These are phyloP conservation scores for Lolium rigidum DNA, from an alignment of 176 grass and related monocot genomes.

Conservation along the genomic window DNA sequence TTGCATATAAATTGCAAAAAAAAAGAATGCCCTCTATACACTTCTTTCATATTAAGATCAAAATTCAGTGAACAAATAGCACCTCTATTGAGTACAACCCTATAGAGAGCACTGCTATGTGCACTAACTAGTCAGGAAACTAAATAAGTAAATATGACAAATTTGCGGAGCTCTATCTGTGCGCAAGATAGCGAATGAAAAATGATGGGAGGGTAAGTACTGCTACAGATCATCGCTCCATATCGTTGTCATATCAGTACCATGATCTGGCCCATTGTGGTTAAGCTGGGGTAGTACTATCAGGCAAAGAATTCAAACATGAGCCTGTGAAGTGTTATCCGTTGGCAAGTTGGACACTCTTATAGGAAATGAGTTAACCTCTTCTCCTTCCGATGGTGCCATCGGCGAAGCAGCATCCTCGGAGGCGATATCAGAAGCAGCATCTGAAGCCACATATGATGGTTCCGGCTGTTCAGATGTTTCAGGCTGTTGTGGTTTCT, in stretches of 20 bases:
- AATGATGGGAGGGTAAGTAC: background rate
- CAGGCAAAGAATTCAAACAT: conserved; percentile 29
- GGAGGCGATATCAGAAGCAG: conserved; percentile 57
- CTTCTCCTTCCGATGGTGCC: conserved; percentile 63
- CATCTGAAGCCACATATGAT: conserved; percentile 51
- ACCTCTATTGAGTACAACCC: background rate
- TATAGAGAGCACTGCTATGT: background rate
- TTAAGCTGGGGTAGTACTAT: conserved; percentile 44
- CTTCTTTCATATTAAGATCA: background rate
- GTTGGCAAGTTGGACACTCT: conserved; percentile 44
- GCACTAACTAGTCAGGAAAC: background rate
- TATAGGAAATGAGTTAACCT: conserved; percentile 49
- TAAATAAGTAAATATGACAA: background rate
- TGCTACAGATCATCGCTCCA: background rate
- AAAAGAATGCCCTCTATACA: background rate
- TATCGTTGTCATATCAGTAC: background rate
- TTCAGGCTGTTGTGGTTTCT: conserved; percentile 62
- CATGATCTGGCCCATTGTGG: conserved; percentile 40
- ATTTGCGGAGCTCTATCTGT: background rate
- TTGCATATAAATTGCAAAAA: background rate
- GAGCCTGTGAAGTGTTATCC: conserved; percentile 47
- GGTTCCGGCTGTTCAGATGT: conserved; percentile 48
- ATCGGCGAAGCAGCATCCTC: conserved; percentile 61
- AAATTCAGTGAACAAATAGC: background rate
- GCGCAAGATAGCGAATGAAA: background rate